A percentile compares a stretch with the other conserved stretches of the same genome.
Conservation (phyloP, 768 basidiomycete genomes). For the Lentinus tigrinus region DNA sequence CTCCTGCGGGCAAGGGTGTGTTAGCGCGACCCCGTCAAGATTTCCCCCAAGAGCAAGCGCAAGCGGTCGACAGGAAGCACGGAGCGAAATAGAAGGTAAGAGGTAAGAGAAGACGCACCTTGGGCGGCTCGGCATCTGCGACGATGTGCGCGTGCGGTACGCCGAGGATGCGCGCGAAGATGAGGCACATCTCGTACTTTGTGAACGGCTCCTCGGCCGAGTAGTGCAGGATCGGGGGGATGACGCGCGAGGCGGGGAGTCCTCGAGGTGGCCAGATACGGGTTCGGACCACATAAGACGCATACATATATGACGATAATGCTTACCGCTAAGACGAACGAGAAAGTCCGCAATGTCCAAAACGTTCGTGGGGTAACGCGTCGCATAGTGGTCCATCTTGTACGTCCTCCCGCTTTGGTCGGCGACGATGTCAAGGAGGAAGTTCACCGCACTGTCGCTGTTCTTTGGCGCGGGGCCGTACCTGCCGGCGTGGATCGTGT, state of each 20-base stretch:
- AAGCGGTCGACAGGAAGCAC: neutral
- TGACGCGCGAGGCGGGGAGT: constrained; percentile 30
- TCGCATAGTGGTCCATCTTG: constrained; percentile 96
- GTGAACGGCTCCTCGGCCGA: constrained; percentile 80
- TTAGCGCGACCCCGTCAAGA: too few species aligned
- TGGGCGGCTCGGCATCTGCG: constrained; percentile 67
- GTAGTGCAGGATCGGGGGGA: constrained; percentile 84
- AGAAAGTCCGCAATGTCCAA: constrained; percentile 85
- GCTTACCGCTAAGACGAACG: constrained; percentile 68
- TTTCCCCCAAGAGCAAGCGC: too few species aligned
- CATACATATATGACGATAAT: neutral
- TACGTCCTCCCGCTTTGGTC: constrained; percentile 86
- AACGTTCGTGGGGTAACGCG: constrained; percentile 89
- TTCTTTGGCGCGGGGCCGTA: constrained; percentile 87
- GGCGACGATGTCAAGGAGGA: constrained; percentile 81
- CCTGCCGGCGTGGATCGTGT: constrained; percentile 36
- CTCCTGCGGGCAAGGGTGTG: constrained; percentile 28
- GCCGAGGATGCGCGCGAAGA: constrained; percentile 69
- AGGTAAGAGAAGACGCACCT: constrained; percentile 30
- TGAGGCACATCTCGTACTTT: constrained; percentile 89
- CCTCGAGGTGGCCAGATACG: constrained; percentile 25
- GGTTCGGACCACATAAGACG: neutral
- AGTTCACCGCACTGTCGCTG: constrained; percentile 86
- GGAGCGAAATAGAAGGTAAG: neutral
- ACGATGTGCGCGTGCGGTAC: constrained; percentile 75